A percentile compares a stretch with the other conserved stretches of the same genome.
Conservation (phyloP, 2,329 filamentous ascomycete genomes). For the Pestalotiopsis sp. region DNA sequence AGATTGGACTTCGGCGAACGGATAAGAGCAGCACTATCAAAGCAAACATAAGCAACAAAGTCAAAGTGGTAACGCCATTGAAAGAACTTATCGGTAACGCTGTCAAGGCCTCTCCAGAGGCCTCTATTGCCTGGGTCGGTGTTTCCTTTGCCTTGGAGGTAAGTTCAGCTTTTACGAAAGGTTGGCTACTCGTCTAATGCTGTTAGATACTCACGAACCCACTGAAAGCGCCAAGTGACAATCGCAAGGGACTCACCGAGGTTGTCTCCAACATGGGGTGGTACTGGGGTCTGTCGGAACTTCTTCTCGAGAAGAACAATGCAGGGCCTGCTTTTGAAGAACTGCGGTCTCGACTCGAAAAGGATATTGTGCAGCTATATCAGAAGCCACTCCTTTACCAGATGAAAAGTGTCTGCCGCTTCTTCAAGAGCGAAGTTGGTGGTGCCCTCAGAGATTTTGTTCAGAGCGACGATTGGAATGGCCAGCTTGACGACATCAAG, state of each 20-base stretch:
- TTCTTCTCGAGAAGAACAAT: background rate
- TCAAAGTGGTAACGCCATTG: background rate
- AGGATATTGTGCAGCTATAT: conserved; percentile 15
- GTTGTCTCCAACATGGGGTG: background rate
- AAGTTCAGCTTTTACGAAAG: background rate
- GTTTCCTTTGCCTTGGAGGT: background rate
- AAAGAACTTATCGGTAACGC: background rate
- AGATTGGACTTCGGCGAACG: too few relatives aligned
- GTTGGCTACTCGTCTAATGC: background rate
- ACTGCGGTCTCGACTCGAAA: background rate
- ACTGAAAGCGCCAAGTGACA: background rate
- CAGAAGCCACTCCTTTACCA: conserved; percentile 14
- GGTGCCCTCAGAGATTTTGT: conserved; percentile 30
- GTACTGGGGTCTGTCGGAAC: background rate
- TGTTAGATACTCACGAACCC: background rate
- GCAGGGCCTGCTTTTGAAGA: background rate
- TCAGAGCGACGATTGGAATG: conserved; percentile 25
- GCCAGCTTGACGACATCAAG: conserved; percentile 25
- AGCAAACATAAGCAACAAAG: background rate
- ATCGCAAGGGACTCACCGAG: background rate
- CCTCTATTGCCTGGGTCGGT: background rate
- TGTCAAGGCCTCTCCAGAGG: background rate
- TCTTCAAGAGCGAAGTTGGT: background rate
- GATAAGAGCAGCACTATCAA: background rate
- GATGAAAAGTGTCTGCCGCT: conserved; percentile 24